Conservation (phyloP, 495 filamentous ascomycete genomes). For the Bryoglossum gracile region DNA sequence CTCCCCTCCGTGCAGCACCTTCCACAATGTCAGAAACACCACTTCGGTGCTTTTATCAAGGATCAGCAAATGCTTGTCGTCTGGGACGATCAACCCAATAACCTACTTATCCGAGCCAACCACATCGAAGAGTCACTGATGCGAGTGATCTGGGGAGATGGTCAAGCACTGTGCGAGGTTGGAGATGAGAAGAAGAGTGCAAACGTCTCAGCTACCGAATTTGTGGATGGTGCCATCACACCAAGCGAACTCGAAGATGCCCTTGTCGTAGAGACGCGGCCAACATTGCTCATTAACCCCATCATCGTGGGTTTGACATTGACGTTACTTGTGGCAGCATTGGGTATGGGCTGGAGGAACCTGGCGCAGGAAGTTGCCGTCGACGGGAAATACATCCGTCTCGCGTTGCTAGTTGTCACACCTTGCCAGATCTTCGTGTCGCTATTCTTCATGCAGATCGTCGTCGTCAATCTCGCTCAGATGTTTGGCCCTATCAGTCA, state of each 20-base stretch:
- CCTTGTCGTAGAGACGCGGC: constrained; percentile 32
- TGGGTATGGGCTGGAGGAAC: constrained; percentile 48
- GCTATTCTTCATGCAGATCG: constrained; percentile 1
- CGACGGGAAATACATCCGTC: constrained; percentile 4
- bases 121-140: constrained; percentile 46
- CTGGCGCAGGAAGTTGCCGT: constrained; percentile 33
- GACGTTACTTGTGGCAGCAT: constrained; percentile 40
- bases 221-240: constrained; percentile 26
- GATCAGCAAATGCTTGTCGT: constrained; percentile 50
- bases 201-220: constrained; percentile 26
- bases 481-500: constrained; percentile 12
- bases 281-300: constrained; percentile 43
- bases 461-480: constrained; percentile 11
- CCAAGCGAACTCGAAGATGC: constrained; percentile 34
- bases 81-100: constrained; percentile 59
- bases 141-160: constrained; percentile 45
- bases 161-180: constrained; percentile 27
- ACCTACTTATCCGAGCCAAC: constrained; percentile 42
- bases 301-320: constrained; percentile 43
- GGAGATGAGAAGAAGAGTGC: constrained; percentile 34
- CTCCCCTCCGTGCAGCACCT: constrained; percentile 47
- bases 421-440: not conserved
- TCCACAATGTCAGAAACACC: constrained; percentile 52
- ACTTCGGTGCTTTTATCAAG: constrained; percentile 60
- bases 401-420: constrained; percentile 7